Base-by-base conservation (phyloP, 441 rosid species). In the Jatropha podagrica region DNA sequence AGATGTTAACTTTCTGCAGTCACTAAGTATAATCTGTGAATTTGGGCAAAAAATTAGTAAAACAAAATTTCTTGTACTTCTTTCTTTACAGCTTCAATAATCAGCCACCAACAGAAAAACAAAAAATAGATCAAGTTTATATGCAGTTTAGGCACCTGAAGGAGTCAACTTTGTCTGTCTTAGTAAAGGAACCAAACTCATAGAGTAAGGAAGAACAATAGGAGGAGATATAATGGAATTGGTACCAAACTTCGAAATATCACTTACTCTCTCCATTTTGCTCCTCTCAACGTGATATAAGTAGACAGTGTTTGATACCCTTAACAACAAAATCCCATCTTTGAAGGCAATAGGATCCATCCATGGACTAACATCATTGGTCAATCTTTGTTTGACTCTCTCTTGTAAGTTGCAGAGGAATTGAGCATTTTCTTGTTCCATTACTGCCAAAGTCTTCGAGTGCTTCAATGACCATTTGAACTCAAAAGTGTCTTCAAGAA, bases 401-500 rank as follows among this genome's bases (percentile, higher is more conserved):
- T 26, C 63, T 0, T 40, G 65, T 54, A 82, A 61, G 23, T 81
- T 77, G 76, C 32, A 15, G 44, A 81, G n/a, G 69, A 71, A 59
- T 7, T 10, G 5, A 44, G 80, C 49, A 58, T 83, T 74, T 54
- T 86, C 79, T 27, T 74, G 74, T 71, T 86, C 87, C 75, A 86
- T 58, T 74, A 15, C 65, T 41, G 61, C 77, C 37, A 83, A 56
- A 23, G 84, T 42, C 74, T 80, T 82, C 0, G 81, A 48, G 38
- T 48, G 46, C 71, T 79, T 61, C 41, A 86, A 73, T 12, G 80
- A 80, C 88, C 88, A 86, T 1, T 11, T 80, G 56, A 61, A 70
- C 41, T 86, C 86, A 55, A 81, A 86, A 73, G 78, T 74, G 32
- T 86, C 83, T 62, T 86, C 86, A n/a, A 85, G 82, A 64, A 59